phyloP scores from a whole-genome alignment of 2,329 filamentous ascomycete genomes.

The Clonostachys sp. region DNA sequence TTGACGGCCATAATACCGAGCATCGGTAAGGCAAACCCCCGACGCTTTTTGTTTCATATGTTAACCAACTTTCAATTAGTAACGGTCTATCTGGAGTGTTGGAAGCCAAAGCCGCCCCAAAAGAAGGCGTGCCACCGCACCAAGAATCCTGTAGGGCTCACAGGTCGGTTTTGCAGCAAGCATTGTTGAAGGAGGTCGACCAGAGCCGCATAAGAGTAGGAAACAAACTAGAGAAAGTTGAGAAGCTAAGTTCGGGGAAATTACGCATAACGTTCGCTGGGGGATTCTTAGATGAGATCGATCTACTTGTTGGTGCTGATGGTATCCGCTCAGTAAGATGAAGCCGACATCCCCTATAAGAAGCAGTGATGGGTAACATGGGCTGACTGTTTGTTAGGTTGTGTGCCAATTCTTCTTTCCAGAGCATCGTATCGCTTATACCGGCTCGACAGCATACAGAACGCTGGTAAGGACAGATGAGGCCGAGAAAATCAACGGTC shows the following conservation, averaged over 20 bases:
- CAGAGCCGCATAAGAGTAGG: conserved; percentile 33
- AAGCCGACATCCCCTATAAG: background rate
- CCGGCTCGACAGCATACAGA: conserved; percentile 23
- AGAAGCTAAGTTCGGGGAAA: conserved; percentile 26
- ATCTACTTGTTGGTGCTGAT: conserved; percentile 46
- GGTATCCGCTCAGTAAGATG: conserved; percentile 42
- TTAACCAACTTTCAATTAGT: conserved; percentile 4
- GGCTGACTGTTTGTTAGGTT: conserved; percentile 15
- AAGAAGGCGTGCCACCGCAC: conserved; percentile 12
- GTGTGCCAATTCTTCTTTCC: conserved; percentile 34
- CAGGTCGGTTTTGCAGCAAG: conserved; percentile 37
- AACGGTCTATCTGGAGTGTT: conserved; percentile 23
- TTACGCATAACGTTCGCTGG: conserved; percentile 40
- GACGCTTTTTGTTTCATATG: accelerated
- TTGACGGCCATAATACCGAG: conserved; percentile 14
- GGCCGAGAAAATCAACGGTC: conserved; percentile 17
- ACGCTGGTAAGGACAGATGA: conserved; percentile 17
- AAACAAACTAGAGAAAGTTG: conserved; percentile 33
- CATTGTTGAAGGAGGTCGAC: conserved; percentile 39
- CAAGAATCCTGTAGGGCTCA: conserved; percentile 17
- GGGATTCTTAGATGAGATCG: conserved; percentile 26
- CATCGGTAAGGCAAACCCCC: conserved; percentile 7
- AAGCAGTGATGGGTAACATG: background rate
- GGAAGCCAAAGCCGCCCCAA: conserved; percentile 11
- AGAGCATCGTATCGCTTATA: conserved; percentile 38